Evolutionary conservation across 306 rosid species (phyloP).

Genomic region (Vigna angularis): DNA sequence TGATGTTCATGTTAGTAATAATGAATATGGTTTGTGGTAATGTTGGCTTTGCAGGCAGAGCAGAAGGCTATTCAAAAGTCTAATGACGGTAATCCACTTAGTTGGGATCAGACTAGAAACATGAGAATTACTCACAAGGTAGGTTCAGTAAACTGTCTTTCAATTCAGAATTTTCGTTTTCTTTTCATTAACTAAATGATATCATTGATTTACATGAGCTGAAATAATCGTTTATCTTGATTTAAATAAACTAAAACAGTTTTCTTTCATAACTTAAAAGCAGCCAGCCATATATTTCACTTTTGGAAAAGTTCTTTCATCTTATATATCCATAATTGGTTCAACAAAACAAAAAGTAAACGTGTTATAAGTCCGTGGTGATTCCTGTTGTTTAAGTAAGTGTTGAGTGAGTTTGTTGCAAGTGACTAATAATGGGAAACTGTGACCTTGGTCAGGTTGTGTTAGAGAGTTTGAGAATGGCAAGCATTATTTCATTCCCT

Average conservation of each 20-base stretch:
- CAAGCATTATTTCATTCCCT: slow-evolving; percentile 87
- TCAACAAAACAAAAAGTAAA: background rate
- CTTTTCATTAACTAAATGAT: too few relatives aligned
- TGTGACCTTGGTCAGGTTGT: slow-evolving; percentile 66
- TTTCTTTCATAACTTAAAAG: background rate
- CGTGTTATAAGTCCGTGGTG: background rate
- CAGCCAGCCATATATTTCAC: too few relatives aligned
- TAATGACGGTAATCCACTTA: slow-evolving; percentile 62
- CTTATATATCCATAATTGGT: background rate
- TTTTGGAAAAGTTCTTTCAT: background rate
- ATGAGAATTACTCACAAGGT: slow-evolving; percentile 84
- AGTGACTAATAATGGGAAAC: slow-evolving; percentile 35
- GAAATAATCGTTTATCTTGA: too few relatives aligned
- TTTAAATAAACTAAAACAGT: too few relatives aligned
- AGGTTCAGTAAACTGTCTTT: background rate
- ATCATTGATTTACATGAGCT: too few relatives aligned
- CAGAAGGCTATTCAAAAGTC: slow-evolving; percentile 61
- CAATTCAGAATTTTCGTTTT: too few relatives aligned
- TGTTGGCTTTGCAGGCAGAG: slow-evolving; percentile 63
- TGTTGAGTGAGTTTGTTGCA: slow-evolving; percentile 11
- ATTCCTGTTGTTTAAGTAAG: slow-evolving; percentile 5
- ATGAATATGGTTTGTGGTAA: slow-evolving; percentile 39
- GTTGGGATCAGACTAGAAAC: slow-evolving; percentile 77
- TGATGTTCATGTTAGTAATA: background rate
- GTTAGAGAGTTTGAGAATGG: slow-evolving; percentile 88